Percentiles rank a stretch among this genome's conserved stretches.
Evolutionary conservation across 352 stramenopile species (phyloP).

Genomic region (Globisporangium cederbergense): DNA sequence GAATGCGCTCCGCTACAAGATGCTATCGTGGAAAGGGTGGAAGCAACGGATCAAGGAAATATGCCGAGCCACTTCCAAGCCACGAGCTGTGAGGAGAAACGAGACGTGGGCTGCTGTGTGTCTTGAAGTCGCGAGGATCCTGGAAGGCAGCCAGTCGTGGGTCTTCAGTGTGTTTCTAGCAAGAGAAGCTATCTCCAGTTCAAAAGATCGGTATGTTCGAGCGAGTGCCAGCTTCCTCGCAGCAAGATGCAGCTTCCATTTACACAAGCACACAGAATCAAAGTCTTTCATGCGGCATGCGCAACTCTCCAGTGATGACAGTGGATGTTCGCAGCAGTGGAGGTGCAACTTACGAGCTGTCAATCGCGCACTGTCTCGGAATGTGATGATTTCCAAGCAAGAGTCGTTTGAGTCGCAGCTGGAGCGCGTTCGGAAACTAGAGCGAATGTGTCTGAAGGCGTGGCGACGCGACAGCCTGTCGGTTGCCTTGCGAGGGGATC

Average conservation of each 20-base stretch:
- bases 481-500: constrained; percentile 25
- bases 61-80: neutral
- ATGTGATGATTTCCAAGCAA: constrained; percentile 26
- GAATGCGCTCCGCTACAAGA: neutral
- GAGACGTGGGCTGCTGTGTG: constrained; percentile 41
- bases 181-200: constrained; percentile 21
- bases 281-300: constrained; percentile 30
- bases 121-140: constrained; percentile 30
- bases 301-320: neutral
- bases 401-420: constrained; percentile 42
- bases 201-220: constrained; percentile 24
- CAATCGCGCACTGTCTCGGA: constrained; percentile 29
- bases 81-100: constrained; percentile 13
- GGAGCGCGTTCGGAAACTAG: constrained; percentile 48
- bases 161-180: constrained; percentile 26
- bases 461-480: constrained; percentile 52
- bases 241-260: constrained; percentile 18
- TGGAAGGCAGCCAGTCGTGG: constrained; percentile 39
- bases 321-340: constrained; percentile 11
- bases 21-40: constrained; percentile 34
- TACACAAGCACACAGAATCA: constrained; percentile 23
- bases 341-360: constrained; percentile 32
- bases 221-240: constrained; percentile 30
- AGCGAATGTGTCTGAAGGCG: constrained; percentile 59
- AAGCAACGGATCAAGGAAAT: constrained; percentile 21